Evolutionary conservation across 352 stramenopile genomes (phyloP), one percentile per base, ranked within the genome.

Genomic region (Phytopythium sindhum): DNA sequence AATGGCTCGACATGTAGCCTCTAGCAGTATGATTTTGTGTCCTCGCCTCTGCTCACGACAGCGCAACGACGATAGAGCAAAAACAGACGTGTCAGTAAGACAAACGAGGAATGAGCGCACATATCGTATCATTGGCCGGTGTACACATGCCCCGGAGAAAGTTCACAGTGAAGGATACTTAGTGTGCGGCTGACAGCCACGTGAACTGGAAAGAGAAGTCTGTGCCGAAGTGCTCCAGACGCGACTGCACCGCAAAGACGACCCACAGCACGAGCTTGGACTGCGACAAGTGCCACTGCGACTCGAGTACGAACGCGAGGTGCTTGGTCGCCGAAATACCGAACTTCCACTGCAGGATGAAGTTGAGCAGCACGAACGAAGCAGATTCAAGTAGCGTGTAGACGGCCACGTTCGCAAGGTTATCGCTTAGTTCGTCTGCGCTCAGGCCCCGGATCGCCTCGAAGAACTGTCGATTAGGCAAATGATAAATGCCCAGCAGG

Each of bases 251-350:
- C 4, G 64, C 64, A 26, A 67, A 62, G 9, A 60, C 39, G 19
- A 74, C 52, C 68, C 68, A 74, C 14, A 75, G 37, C 3, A 82
- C 39, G 11, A 77, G 63, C 61, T 81, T 85, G 54, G 60, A 68
- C 54, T 85, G 74, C 3, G 69, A 33, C 19, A 68, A 63, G 33
- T 68, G 57, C 66, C 68, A 80, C 63, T 81, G 74, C n/a, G 64
- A 65, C 37, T 73, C 65, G 37, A 83, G 26, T 28, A 74, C 64
- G 29, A 78, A 80, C 29, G 68, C 61, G 7, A 83, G 61, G 29
- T 77, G 69, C 39, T 72, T 62, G 10, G 75, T 62, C 24, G 63
- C 37, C 8, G 60, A 61, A 14, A 80, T 24, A 14, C 64, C 65
- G 37, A 78, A 67, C 42, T 69, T 63, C 19, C 47, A 47, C 14